Conservation (phyloP, 108 stramenopile species). For the Nitzschia palea region DNA sequence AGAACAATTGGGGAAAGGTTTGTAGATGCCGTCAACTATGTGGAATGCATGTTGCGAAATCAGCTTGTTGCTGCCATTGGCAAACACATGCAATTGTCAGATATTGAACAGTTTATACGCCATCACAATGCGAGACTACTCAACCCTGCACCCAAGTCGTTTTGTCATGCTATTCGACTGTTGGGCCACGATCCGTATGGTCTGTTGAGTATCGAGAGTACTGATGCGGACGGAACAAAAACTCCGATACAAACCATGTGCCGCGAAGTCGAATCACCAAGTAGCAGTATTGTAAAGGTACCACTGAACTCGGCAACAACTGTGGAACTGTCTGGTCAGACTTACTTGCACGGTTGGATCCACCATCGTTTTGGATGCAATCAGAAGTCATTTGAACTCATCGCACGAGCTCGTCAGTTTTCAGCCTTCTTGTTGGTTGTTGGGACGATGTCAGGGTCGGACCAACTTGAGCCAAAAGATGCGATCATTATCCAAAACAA, state of each 20-base stretch:
- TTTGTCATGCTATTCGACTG: slow-evolving; percentile 69
- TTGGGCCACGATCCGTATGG: slow-evolving; percentile 69
- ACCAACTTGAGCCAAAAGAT: slow-evolving; percentile 72
- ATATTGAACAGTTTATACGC: slow-evolving; percentile 67
- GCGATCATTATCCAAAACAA: slow-evolving; percentile 88
- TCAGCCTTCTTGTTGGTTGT: slow-evolving; percentile 76
- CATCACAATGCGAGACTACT: slow-evolving; percentile 62
- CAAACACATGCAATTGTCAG: slow-evolving; percentile 50
- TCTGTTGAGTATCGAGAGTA: slow-evolving; percentile 42
- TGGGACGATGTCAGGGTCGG: slow-evolving; percentile 69
- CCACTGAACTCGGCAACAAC: slow-evolving; percentile 51
- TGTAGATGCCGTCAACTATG: slow-evolving; percentile 29
- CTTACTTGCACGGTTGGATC: slow-evolving; percentile 75
- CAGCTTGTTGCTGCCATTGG: slow-evolving; percentile 77
- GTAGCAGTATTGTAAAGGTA: slow-evolving; percentile 37
- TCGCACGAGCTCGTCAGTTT: slow-evolving; percentile 77
- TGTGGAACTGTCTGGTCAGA: slow-evolving; percentile 62
- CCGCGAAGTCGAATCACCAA: slow-evolving; percentile 10
- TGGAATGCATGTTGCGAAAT: slow-evolving; percentile 63
- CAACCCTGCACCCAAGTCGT: slow-evolving; percentile 47
- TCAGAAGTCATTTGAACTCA: slow-evolving; percentile 19
- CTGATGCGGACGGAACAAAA: slow-evolving; percentile 6
- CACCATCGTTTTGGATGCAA: slow-evolving; percentile 38
- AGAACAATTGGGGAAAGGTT: slow-evolving; percentile 12
- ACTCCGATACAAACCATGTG: slow-evolving; percentile 54